Conservation (phyloP, 352 stramenopile genomes). For the Pythium brachiatum region DNA sequence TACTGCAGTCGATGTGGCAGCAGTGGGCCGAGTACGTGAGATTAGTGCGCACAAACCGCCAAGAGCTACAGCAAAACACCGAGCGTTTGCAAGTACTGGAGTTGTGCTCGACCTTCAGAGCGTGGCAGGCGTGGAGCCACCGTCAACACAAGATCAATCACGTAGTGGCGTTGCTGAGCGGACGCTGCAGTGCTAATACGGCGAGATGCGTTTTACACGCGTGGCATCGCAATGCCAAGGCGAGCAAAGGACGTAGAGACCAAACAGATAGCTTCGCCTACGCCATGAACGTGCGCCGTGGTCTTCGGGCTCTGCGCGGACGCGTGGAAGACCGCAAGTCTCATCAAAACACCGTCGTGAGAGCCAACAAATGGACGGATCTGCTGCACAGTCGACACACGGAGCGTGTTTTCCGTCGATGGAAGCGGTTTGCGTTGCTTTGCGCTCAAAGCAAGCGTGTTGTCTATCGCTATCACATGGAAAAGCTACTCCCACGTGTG, state of each 20-base stretch:
- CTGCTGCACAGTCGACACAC: conserved; percentile 5
- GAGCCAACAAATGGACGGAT: conserved; percentile 11
- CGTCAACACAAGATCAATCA: conserved; percentile 30
- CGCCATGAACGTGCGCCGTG: neutral
- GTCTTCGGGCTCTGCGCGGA: neutral
- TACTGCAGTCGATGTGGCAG: neutral
- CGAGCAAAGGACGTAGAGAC: neutral
- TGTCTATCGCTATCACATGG: conserved; percentile 4
- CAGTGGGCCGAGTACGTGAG: conserved; percentile 31
- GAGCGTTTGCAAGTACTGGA: conserved; percentile 57
- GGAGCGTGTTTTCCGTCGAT: neutral
- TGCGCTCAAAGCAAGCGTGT: neutral
- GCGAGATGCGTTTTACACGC: neutral
- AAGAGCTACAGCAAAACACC: conserved; percentile 47
- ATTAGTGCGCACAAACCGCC: conserved; percentile 25
- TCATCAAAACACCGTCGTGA: neutral
- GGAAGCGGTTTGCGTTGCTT: conserved; percentile 1
- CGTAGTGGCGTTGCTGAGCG: conserved; percentile 25
- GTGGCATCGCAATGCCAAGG: neutral
- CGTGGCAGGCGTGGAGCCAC: conserved; percentile 38
- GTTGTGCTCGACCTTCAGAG: conserved; percentile 57
- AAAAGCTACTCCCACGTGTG: conserved; percentile 4
- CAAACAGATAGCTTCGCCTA: neutral
- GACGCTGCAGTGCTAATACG: conserved; percentile 20
- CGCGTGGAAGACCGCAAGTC: neutral